Percentiles rank a stretch among this genome's conserved stretches.
Evolutionary conservation across 1,284 basidiomycete genomes (phyloP).

Genomic region (Schizophyllum commune): DNA sequence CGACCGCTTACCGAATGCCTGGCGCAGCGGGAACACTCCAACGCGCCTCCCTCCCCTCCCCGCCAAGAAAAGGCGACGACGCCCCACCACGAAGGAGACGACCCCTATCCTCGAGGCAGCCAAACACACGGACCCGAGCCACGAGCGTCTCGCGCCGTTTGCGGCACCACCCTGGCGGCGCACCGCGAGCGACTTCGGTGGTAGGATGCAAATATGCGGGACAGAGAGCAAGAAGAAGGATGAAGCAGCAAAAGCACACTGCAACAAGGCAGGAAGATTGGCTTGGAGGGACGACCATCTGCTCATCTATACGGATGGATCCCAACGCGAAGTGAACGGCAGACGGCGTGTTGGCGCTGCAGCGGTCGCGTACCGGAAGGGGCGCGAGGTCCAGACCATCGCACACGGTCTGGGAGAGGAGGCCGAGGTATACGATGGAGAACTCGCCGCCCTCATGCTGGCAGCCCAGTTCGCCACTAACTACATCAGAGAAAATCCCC

Average conservation of each 20-base stretch:
- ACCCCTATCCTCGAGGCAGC: too few species aligned
- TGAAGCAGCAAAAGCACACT: conserved; percentile 10
- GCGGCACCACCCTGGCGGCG: conserved; percentile 15
- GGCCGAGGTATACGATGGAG: conserved; percentile 23
- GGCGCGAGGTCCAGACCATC: conserved; percentile 6
- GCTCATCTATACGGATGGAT: conserved; percentile 22
- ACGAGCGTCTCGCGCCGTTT: too few species aligned
- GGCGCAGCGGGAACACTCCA: too few species aligned
- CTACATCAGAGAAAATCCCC: neutral
- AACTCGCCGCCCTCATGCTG: conserved; percentile 13
- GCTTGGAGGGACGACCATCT: conserved; percentile 2
- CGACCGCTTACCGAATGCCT: too few species aligned
- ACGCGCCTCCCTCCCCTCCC: too few species aligned
- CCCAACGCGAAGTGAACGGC: conserved; percentile 7
- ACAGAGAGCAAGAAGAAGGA: neutral
- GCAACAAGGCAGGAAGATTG: conserved; percentile 5
- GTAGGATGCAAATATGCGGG: neutral
- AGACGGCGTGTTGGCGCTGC: conserved; percentile 15
- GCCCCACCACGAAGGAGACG: too few species aligned
- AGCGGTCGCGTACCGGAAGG: conserved; percentile 15
- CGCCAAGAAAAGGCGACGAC: too few species aligned
- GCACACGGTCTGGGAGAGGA: conserved; percentile 16
- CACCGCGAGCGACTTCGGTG: neutral
- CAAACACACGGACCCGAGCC: too few species aligned
- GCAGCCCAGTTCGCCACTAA: neutral